Evolutionary conservation across 164 flowering plant genomes (phyloP).

Genomic region (Magnolia sinica): DNA sequence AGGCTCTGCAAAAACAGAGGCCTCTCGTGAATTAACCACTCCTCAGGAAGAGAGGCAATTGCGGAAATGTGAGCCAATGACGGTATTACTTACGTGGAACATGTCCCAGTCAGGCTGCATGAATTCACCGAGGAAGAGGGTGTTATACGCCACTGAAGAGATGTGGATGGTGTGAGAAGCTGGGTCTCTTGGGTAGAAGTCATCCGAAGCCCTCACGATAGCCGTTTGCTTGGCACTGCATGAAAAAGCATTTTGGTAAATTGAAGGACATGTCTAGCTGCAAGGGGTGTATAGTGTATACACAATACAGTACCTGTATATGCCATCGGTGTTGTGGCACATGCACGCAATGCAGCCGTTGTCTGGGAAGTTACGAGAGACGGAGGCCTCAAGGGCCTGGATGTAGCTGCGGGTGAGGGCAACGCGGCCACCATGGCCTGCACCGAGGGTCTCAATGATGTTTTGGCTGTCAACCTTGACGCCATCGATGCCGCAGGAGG

Average conservation of each 20-base stretch:
- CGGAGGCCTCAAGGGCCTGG: conserved; percentile 92
- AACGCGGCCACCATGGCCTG: conserved; percentile 92
- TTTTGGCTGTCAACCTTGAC: conserved; percentile 95
- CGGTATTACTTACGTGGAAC: conserved; percentile 73
- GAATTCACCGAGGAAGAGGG: conserved; percentile 90
- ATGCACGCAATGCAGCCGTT: conserved; percentile 93
- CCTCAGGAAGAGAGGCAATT: background rate
- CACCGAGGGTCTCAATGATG: conserved; percentile 90
- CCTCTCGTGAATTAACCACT: background rate
- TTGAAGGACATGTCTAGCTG: background rate
- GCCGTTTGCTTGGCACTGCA: conserved; percentile 83
- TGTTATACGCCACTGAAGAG: conserved; percentile 92
- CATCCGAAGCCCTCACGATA: conserved; percentile 96
- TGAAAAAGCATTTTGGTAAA: background rate
- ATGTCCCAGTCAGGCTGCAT: conserved; percentile 99
- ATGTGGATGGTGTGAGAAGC: conserved; percentile 97
- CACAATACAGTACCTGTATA: conserved; percentile 33
- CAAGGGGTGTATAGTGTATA: background rate
- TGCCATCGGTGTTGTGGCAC: conserved; percentile 86
- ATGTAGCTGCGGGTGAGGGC: conserved; percentile 74
- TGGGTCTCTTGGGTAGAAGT: conserved; percentile 88
- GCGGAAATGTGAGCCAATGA: background rate
- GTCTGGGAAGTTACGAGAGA: conserved; percentile 72
- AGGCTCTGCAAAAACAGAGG: conserved; percentile 57
- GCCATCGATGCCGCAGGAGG: conserved; percentile 90